Base-by-base conservation (phyloP, 73 alveolate genomes). In the Paramecium caudatum region DNA sequence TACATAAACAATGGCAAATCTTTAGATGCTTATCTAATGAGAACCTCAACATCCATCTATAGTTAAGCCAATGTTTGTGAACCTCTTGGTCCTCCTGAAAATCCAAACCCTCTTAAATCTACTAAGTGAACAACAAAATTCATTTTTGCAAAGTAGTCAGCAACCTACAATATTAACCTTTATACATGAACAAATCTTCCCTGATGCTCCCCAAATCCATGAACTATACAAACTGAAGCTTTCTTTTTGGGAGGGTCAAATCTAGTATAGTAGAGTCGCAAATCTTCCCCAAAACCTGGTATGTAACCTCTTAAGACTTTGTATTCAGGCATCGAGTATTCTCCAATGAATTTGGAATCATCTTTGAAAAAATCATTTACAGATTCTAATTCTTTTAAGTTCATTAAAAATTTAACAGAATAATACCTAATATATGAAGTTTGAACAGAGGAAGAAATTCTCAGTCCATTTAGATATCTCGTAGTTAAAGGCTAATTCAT, bases 121-220 rank as follows among this genome's bases (percentile, higher is more conserved):
- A 94, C 82, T 70, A 91, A 47, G 47, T 95, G 97, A 0, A 94
- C 99, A 27, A 90, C 94, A 95, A 78, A 96, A 21, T 97, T 97
- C 80, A 91, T 61, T 62, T 93, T 17, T 3, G 97, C 99, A 55
- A 90, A 96, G 19, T 82, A 70, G 12, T 90, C 86, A 19, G 96
- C 99, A 8, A 86, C 47, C 62, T 74, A 41, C 17, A 41, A 27
- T 41, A 39, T 45, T 27, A 1, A 32, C 30, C 12, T 19, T 27
- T 19, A 2, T 39, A 61, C 63, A 49, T 95, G 95, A 34, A 92
- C 25, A 43, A 91, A 92, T 37, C 93, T 49, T 37, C 96, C 99
- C 23, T 94, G 62, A 39, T 92, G 94, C 68, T 96, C 98, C 32
- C 97, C 99, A 90, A 95, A 92, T 30, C 99, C 99, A 90, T 96